phyloP scores from a whole-genome alignment of 2,329 filamentous ascomycete species.

The Chalaropsis ovoidea region DNA sequence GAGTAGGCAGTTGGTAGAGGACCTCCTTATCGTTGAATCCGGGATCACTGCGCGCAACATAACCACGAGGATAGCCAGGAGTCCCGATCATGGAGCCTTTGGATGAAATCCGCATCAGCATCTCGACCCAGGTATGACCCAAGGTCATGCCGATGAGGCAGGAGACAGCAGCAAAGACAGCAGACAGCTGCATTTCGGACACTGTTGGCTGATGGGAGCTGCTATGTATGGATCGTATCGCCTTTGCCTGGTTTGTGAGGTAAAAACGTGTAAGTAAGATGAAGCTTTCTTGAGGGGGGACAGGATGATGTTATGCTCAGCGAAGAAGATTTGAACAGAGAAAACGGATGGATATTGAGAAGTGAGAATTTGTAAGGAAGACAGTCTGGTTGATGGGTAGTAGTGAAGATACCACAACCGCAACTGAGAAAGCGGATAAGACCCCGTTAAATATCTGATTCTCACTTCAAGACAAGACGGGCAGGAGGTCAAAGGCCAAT shows the following conservation, averaged over 20 bases:
- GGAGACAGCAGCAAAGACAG: background rate
- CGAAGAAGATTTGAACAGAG: background rate
- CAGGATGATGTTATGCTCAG: background rate
- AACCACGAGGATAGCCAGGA: conserved; percentile 66
- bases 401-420: background rate
- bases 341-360: background rate
- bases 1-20: conserved; percentile 52
- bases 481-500: background rate
- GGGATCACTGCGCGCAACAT: conserved; percentile 46
- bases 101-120: conserved; percentile 57
- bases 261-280: background rate
- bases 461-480: background rate
- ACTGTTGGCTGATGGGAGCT: conserved; percentile 8
- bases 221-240: background rate
- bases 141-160: conserved; percentile 17
- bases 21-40: conserved; percentile 50
- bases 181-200: background rate
- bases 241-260: background rate
- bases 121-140: conserved; percentile 77
- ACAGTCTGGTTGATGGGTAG: background rate
- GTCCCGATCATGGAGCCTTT: conserved; percentile 64
- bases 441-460: background rate
- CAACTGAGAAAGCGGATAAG: background rate
- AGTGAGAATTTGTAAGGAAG: background rate
- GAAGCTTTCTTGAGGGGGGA: background rate